A percentile compares a stretch with the other conserved stretches of the same genome.
Conservation (phyloP, 768 basidiomycete genomes). For the Punctularia strigosozonata region DNA sequence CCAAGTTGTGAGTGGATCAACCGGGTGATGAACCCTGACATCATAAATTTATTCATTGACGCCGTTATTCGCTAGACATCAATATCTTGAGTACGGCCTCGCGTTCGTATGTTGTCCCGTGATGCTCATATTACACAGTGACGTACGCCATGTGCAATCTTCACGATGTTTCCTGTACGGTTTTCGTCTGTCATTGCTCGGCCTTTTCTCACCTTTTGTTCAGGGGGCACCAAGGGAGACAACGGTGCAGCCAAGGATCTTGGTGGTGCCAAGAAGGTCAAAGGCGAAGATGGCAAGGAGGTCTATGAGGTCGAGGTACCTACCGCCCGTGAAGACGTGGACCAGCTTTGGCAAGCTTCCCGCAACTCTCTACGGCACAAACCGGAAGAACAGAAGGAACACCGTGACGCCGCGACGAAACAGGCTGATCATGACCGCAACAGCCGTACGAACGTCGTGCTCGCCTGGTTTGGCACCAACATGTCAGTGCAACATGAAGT, state of each 20-base stretch:
- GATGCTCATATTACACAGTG: slow-evolving; percentile 27
- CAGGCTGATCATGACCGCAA: slow-evolving; percentile 80
- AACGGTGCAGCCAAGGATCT: slow-evolving; percentile 82
- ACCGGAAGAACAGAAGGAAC: slow-evolving; percentile 64
- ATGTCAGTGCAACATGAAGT: slow-evolving; percentile 41
- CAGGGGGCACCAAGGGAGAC: slow-evolving; percentile 83
- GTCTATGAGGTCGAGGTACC: slow-evolving; percentile 80
- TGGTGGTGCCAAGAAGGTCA: slow-evolving; percentile 83
- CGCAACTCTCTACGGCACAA: slow-evolving; percentile 56
- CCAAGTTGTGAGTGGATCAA: slow-evolving; percentile 44
- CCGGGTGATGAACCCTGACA: no score
- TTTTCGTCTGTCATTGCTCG: not conserved
- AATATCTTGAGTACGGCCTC: slow-evolving; percentile 60
- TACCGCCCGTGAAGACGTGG: slow-evolving; percentile 76
- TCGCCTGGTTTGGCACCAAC: slow-evolving; percentile 77
- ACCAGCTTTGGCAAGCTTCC: slow-evolving; percentile 76
- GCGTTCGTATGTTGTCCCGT: not conserved
- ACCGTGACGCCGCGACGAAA: slow-evolving; percentile 80
- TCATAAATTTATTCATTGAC: no score
- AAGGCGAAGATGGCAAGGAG: slow-evolving; percentile 75
- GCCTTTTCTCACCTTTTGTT: not conserved
- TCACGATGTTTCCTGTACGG: slow-evolving; percentile 73
- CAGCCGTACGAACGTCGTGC: slow-evolving; percentile 75
- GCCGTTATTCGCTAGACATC: slow-evolving; percentile 31
- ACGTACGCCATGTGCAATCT: slow-evolving; percentile 93